phyloP scores from a whole-genome alignment of 306 rosid species.

The Adenanthera pavonina region DNA sequence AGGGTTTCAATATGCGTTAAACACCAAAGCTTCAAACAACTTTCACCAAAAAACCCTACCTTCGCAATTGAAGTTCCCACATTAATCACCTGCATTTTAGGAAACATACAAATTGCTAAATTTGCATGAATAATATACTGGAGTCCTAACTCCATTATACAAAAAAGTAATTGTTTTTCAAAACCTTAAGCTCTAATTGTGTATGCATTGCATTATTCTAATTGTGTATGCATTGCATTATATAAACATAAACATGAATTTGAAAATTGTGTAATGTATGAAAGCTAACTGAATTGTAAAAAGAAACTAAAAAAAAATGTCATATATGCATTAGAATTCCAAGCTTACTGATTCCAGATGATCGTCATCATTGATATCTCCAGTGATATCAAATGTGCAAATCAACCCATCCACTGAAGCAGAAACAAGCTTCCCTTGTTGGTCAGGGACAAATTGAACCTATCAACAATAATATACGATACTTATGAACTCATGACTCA shows the following conservation, averaged over 20 bases:
- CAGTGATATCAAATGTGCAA: constrained; percentile 79
- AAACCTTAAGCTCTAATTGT: constrained; percentile 10
- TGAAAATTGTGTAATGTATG: background rate
- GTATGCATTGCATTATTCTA: constrained; percentile 5
- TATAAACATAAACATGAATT: background rate
- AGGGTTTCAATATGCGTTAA: constrained; percentile 88
- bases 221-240: background rate
- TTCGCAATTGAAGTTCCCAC: constrained; percentile 87
- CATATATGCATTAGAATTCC: background rate
- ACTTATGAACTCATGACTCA: constrained; percentile 8
- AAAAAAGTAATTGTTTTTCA: constrained; percentile 12
- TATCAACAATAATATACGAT: constrained; percentile 42
- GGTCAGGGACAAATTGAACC: constrained; percentile 88
- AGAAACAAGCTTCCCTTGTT: constrained; percentile 79
- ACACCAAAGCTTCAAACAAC: constrained; percentile 89
- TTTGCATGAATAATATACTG: constrained; percentile 12
- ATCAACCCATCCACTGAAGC: constrained; percentile 95
- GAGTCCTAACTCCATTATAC: constrained; percentile 6
- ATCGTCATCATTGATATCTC: constrained; percentile 86
- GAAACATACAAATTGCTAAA: constrained; percentile 22
- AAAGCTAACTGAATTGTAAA: constrained; percentile 4
- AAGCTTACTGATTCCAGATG: constrained; percentile 82
- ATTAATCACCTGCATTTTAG: constrained; percentile 74
- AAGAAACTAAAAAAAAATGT: background rate
- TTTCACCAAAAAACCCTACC: constrained; percentile 86